Evolutionary conservation across 768 basidiomycete genomes (phyloP).

Genomic region (Boletus rufocinnamomeus): DNA sequence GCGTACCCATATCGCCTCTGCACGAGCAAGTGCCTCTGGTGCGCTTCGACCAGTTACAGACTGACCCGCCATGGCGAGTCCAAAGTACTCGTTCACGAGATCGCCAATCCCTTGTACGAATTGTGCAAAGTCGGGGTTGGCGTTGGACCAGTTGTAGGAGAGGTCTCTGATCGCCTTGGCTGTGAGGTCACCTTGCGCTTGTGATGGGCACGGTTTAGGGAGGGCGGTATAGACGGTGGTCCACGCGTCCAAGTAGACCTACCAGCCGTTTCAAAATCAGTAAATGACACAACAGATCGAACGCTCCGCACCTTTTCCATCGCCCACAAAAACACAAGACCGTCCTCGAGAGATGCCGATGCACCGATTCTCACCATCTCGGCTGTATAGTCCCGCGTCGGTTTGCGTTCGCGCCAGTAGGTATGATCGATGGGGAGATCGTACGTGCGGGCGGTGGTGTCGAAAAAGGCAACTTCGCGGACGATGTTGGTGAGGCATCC

Average conservation of each 20-base stretch:
- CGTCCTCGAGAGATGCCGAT: conserved; percentile 54
- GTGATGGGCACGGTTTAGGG: not conserved
- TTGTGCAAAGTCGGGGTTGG: conserved; percentile 47
- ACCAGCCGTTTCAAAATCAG: not conserved
- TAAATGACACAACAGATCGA: too few species aligned
- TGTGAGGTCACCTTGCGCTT: conserved; percentile 10
- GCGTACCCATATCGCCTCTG: conserved; percentile 56
- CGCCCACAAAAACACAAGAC: conserved; percentile 73
- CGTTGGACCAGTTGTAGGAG: conserved; percentile 59
- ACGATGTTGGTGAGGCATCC: conserved; percentile 59
- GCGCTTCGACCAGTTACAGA: conserved; percentile 20
- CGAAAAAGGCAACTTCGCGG: conserved; percentile 62
- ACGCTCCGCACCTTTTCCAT: conserved; percentile 63
- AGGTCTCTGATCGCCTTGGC: conserved; percentile 46
- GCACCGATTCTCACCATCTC: conserved; percentile 61
- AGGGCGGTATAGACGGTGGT: conserved; percentile 40
- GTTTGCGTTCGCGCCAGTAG: conserved; percentile 53
- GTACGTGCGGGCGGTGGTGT: conserved; percentile 46
- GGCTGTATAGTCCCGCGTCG: conserved; percentile 69
- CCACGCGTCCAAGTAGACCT: conserved; percentile 78
- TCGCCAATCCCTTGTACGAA: conserved; percentile 54
- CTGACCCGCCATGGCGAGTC: conserved; percentile 38
- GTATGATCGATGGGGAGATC: conserved; percentile 43
- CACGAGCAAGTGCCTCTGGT: conserved; percentile 26
- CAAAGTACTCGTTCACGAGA: conserved; percentile 44